Base-by-base conservation (phyloP, 768 basidiomycete genomes). In the Naematelia aurantialba region DNA sequence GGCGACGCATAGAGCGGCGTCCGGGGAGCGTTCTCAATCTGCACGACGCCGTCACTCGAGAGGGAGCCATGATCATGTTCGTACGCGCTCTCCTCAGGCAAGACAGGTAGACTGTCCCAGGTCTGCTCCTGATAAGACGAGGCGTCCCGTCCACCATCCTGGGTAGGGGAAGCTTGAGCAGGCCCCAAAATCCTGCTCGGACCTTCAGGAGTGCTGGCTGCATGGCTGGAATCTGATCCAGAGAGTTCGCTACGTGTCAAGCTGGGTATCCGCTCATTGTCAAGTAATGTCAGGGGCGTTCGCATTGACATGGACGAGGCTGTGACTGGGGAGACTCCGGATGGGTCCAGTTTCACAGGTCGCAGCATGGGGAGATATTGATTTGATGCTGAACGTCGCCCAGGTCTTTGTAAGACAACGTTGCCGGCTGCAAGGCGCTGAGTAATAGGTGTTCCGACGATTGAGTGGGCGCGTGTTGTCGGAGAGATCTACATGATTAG, bases 141-240 rank as follows among this genome's bases (percentile, higher is more conserved):
- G 4, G 25, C 52, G 4, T 46, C 24, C 14, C 17, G 49, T 19
- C 49, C 51, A 19, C 17, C 50, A 21, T 21, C 52, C 13, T 30
- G 34, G 14, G 12, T 24, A 1, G 52, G 25, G 12, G 58, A 34
- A 27, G 69, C 59, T 1, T 57, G 59, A 8, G 62, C 45, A 42
- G 64, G 52, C 1, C 45, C 39, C 1, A 67, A 52, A 11, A 47
- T 50, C 24, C 67, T 59, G 8, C 57, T 55, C 1, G 68, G 69
- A 29, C 65, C 69, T 53, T 73, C 72, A 5, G 72, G 72, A 13
- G 72, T 74, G 4, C 58, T 62, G 10, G 69, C 67, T 5, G 46
- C 63, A 10, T 52, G 69, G 39, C 66, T 68, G 1, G 61, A 55
- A 34, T 69, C 63, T 17, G 67, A 59, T 1, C 21, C 67, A 0